phyloP scores from a whole-genome alignment of 306 rosid species.

The Lathyrus tuberosus region DNA sequence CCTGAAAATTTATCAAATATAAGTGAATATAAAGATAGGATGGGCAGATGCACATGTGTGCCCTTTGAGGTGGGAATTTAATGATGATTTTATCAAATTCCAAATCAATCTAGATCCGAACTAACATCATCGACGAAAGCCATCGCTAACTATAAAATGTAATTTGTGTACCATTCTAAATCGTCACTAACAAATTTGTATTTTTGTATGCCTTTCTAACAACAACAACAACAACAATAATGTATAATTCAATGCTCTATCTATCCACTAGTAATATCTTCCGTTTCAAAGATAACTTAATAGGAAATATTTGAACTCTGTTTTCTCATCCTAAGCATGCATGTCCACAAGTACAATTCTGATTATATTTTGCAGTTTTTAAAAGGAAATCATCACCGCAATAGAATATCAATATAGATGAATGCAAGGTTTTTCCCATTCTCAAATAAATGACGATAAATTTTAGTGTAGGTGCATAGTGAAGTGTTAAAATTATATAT shows the following conservation, averaged over 20 bases:
- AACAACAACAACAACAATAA: neutral
- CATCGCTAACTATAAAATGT: slow-evolving; percentile 3
- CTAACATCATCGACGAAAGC: slow-evolving; percentile 16
- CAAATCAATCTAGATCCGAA: slow-evolving; percentile 1
- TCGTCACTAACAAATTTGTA: slow-evolving; percentile 2
- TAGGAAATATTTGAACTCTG: slow-evolving; percentile 14
- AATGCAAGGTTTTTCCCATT: slow-evolving; percentile 19
- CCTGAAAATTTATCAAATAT: slow-evolving; percentile 48
- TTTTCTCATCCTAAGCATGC: slow-evolving; percentile 9
- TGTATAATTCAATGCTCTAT: neutral
- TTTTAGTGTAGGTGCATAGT: slow-evolving; percentile 8
- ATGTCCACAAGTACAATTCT: neutral
- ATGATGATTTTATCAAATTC: slow-evolving; percentile 17
- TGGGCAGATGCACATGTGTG: neutral
- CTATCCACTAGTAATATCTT: neutral
- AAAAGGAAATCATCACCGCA: slow-evolving; percentile 17
- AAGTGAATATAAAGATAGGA: slow-evolving; percentile 7
- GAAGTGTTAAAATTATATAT: neutral
- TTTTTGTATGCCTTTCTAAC: slow-evolving; percentile 1
- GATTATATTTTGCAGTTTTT: slow-evolving; percentile 3
- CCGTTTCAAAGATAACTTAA: slow-evolving; percentile 27
- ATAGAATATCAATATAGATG: neutral
- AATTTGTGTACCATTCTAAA: neutral
- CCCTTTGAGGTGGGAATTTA: neutral
- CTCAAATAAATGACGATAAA: slow-evolving; percentile 1